Percentiles rank a stretch among this genome's conserved stretches.
These are phyloP conservation scores for Aspergillus sp. DNA, from an alignment of 2,329 filamentous ascomycete genomes.

Conservation along the genomic window DNA sequence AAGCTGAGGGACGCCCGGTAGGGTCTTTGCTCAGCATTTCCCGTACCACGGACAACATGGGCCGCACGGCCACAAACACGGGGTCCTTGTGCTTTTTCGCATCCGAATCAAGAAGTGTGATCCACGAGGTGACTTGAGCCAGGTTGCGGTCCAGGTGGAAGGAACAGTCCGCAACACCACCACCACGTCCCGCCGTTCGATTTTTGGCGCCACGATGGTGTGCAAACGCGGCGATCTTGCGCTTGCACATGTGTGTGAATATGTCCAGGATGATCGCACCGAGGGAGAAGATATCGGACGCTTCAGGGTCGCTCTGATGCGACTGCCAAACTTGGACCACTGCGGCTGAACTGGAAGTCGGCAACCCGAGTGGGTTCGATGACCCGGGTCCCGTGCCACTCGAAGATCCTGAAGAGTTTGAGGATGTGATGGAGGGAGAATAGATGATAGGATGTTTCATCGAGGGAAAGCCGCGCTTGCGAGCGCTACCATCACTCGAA, in stretches of 20 bases:
- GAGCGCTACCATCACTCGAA: slow-evolving; percentile 22
- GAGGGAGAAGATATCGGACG: slow-evolving; percentile 59
- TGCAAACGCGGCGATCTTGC: slow-evolving; percentile 54
- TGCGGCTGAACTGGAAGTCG: slow-evolving; percentile 31
- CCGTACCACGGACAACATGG: slow-evolving; percentile 37
- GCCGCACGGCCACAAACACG: slow-evolving; percentile 36
- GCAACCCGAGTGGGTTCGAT: slow-evolving; percentile 23
- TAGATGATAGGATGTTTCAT: slow-evolving; percentile 30
- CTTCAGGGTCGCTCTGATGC: slow-evolving; percentile 30
- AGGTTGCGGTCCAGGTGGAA: slow-evolving; percentile 55
- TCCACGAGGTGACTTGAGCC: slow-evolving; percentile 57
- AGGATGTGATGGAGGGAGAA: slow-evolving; percentile 33
- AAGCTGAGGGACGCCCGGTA: slow-evolving; percentile 29
- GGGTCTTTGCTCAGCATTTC: slow-evolving; percentile 39
- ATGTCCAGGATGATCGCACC: slow-evolving; percentile 60
- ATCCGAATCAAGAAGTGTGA: slow-evolving; percentile 50
- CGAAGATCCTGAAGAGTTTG: slow-evolving; percentile 25
- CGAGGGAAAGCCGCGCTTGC: slow-evolving; percentile 17
- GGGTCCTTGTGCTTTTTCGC: slow-evolving; percentile 43
- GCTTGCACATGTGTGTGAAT: slow-evolving; percentile 58
- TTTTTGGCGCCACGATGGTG: slow-evolving; percentile 57
- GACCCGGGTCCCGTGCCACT: slow-evolving; percentile 14
- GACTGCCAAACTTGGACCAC: slow-evolving; percentile 41
- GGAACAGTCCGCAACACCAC: slow-evolving; percentile 54
- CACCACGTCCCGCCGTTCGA: slow-evolving; percentile 46